Base-by-base conservation (phyloP, 768 basidiomycete genomes). In the Suillus cothurnatus region DNA sequence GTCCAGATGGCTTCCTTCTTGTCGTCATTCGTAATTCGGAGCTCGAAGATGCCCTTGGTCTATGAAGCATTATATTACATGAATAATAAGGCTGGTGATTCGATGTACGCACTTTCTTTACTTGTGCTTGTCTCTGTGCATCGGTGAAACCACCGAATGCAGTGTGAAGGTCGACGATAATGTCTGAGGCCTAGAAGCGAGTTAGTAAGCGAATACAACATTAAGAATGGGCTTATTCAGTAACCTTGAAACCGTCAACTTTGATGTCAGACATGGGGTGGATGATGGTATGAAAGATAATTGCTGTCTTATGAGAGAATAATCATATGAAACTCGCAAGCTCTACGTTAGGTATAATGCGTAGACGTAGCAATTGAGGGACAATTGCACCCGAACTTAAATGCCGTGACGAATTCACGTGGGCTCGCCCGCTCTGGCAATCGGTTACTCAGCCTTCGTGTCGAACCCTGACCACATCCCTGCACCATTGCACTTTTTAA, bases 21-120 rank as follows among this genome's bases (percentile, higher is more conserved):
- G 19, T 84, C 81, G 34, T 77, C 83, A 73, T 95, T 94, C 75
- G 88, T 86, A 69, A 97, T 85, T 61, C 87, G 86, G 49, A 97
- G 81, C 76, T 95, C 90, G 75, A 97, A 95, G 73, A 96, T 86
- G 67, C 92, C 94, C 71, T 92, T 94, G 59, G 89, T 91, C 94
- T 94, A 70, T 31, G 14, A 32, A 58, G 57, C 21, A 31, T n/a
- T 36, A 31, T 6, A 23, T 17, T n/a, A 45, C 41, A 55, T 26
- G 21, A 41, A 41, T 53, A 12, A 56, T 11, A 31, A 21, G 52
- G 5, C 17, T 11, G n/a, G 19, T 32, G 14, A 19, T 21, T 41
- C 17, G 26, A 23, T 6, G 43, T 34, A 68, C 72, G 59, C 53
- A 87, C 93, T 88, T 93, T 93, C 77, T 93, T 92, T 39, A 93